Base-by-base conservation (phyloP, 1,284 basidiomycete genomes). In the Anthracocystis setariae region DNA sequence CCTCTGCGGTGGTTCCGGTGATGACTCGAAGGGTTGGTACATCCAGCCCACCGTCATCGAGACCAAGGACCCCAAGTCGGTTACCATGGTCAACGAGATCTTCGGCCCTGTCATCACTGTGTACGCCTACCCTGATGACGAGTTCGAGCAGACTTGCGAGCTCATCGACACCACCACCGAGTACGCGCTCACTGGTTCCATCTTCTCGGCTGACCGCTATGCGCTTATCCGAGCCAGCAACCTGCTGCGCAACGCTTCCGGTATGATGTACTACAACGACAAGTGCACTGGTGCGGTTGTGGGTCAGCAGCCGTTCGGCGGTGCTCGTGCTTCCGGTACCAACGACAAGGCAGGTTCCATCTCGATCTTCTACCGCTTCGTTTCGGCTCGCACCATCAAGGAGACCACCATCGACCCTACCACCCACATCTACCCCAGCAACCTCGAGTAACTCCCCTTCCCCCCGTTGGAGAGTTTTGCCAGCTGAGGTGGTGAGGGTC, bases 261-360 rank as follows among this genome's bases (percentile, higher is more conserved):
- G 81, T 49, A 82, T 82, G 81, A 77, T 80, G 72, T 79, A 83
- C 80, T 84, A 81, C 73, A 82, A 84, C 76, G 79, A 82, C 73
- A 85, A 85, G 76, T 95, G 92, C 85, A 97, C 95, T 0, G 95
- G 95, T 61, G 95, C 95, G 27, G 80, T 82, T 42, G 82, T 83
- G 8, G 82, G 82, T 24, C 94, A 97, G 84, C 95, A 98, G 84
- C 94, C 95, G 7, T 98, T 98, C 83, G 95, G 95, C 55, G 96
- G 95, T 57, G 92, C 90, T 7, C 89, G 95, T 45, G 92, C 88
- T 21, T 93, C 91, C 77, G 95, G 96, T 27, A 98, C 96, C 70
- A 98, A 98, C 86, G 96, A 98, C 85, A 98, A 98, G 86, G 92
- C 93, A 0, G 95, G 95, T 15, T 93, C 91, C 72, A 90, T 94